A percentile compares a stretch with the other conserved stretches of the same genome.
phyloP scores from a whole-genome alignment of 371 early-diverging fungal species.

The Amoeboaphelidium occidentale region DNA sequence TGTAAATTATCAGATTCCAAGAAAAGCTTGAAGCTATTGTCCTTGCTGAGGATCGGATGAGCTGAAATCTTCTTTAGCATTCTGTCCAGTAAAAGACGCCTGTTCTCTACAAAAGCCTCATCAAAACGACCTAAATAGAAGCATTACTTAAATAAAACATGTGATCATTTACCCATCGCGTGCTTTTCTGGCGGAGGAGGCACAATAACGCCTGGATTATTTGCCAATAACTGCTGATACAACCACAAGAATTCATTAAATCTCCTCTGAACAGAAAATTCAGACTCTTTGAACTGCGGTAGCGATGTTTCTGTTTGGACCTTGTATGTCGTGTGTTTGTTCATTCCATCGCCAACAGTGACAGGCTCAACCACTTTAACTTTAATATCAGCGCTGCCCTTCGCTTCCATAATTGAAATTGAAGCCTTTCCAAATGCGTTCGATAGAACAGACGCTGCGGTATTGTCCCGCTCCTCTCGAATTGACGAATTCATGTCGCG shows the following conservation, averaged over 20 bases:
- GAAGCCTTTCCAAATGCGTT: too few species aligned
- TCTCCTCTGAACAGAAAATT: constrained; percentile 54
- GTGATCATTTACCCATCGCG: constrained; percentile 27
- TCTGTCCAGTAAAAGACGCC: constrained; percentile 56
- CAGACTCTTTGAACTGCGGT: constrained; percentile 38
- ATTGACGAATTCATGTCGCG: too few species aligned
- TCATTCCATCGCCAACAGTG: constrained; percentile 66
- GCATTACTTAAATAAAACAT: not conserved
- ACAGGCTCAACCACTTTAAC: constrained; percentile 64
- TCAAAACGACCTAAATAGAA: constrained; percentile 50
- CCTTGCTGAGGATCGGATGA: constrained; percentile 59
- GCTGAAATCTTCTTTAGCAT: constrained; percentile 49
- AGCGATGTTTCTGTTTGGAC: constrained; percentile 60
- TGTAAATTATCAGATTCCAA: constrained; percentile 41
- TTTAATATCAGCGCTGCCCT: constrained; percentile 21
- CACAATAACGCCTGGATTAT: constrained; percentile 69
- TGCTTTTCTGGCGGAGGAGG: constrained; percentile 87
- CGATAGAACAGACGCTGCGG: too few species aligned
- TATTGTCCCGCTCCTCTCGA: too few species aligned
- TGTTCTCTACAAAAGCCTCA: constrained; percentile 75
- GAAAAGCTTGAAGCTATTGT: constrained; percentile 59
- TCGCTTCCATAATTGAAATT: too few species aligned
- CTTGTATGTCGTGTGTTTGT: constrained; percentile 63
- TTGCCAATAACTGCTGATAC: constrained; percentile 44
- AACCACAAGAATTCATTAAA: constrained; percentile 90